Evolutionary conservation across 768 basidiomycete genomes (phyloP).

Genomic region (Psilocybe subaeruginosa): DNA sequence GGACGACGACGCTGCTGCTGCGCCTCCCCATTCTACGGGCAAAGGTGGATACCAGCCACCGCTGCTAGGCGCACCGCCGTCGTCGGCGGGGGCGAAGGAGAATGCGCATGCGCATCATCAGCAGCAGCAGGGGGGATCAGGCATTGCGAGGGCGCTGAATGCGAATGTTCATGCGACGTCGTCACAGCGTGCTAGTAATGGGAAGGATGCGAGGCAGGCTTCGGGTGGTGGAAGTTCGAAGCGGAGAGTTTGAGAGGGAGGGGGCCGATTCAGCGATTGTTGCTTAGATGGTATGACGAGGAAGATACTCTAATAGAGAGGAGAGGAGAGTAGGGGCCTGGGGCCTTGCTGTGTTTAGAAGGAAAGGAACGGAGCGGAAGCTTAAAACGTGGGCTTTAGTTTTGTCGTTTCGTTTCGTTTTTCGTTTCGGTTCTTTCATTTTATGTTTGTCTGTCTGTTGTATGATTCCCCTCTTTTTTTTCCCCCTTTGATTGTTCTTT

Average conservation of each 20-base stretch:
- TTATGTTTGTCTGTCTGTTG: not conserved
- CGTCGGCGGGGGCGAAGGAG: slow-evolving; percentile 3
- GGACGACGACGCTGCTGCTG: slow-evolving; percentile 2
- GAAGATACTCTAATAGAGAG: too few species aligned
- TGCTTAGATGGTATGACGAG: not conserved
- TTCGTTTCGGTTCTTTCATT: not conserved
- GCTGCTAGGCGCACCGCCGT: slow-evolving; percentile 22
- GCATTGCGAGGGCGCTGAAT: slow-evolving; percentile 20
- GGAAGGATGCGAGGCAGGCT: not conserved
- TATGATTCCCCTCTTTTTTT: not conserved
- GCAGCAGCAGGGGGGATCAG: slow-evolving; percentile 9
- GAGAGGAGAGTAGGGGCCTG: too few species aligned
- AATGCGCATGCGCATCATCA: not conserved
- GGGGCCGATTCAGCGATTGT: too few species aligned
- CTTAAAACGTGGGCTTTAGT: too few species aligned
- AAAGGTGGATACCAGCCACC: slow-evolving; percentile 18
- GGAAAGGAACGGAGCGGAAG: too few species aligned
- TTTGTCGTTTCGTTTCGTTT: not conserved
- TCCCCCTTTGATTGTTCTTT: not conserved
- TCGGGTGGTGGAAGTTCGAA: slow-evolving; percentile 1
- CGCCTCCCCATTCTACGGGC: not conserved
- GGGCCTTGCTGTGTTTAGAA: too few species aligned
- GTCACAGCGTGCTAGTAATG: not conserved
- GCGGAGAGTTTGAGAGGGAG: not conserved
- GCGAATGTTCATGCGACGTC: slow-evolving; percentile 2